Conservation (phyloP, 352 stramenopile genomes). For the Phytophthora capsici region DNA sequence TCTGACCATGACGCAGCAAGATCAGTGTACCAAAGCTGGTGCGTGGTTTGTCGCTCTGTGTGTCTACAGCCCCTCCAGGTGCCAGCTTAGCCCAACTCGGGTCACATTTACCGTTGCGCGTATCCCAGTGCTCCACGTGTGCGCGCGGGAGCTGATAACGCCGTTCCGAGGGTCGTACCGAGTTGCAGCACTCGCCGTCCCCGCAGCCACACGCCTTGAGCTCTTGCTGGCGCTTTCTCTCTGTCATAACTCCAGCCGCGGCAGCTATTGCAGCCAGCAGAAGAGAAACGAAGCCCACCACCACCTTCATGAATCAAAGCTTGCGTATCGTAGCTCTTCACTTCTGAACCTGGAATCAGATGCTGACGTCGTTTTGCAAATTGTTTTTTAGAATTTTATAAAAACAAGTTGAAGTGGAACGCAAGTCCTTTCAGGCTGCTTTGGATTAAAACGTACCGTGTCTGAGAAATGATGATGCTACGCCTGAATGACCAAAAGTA, state of each 20-base stretch:
- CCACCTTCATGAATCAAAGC: constrained; percentile 33
- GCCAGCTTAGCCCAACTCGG: constrained; percentile 63
- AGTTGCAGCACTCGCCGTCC: constrained; percentile 84
- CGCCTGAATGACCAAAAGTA: no score
- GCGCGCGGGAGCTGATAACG: constrained; percentile 76
- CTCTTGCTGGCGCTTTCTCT: constrained; percentile 38
- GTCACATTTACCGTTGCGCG: constrained; percentile 58
- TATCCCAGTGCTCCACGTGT: constrained; percentile 78
- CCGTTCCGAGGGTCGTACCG: constrained; percentile 56
- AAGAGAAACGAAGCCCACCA: constrained; percentile 34
- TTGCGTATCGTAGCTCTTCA: constrained; percentile 8
- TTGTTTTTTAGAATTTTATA: constrained; percentile 14
- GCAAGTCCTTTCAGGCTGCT: no score
- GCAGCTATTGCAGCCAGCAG: constrained; percentile 28
- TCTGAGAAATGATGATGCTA: no score
- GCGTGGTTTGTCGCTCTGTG: constrained; percentile 33
- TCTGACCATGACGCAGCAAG: constrained; percentile 84
- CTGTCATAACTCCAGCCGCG: constrained; percentile 32
- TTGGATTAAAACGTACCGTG: no score
- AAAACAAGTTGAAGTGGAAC: constrained; percentile 5
- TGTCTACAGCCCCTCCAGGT: constrained; percentile 25
- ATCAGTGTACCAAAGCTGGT: constrained; percentile 82
- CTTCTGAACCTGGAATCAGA: constrained; percentile 26
- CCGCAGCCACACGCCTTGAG: constrained; percentile 58
- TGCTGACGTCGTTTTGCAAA: constrained; percentile 10